Base-by-base conservation (phyloP, 1,284 basidiomycete species). In the Boletus holoroseus region DNA sequence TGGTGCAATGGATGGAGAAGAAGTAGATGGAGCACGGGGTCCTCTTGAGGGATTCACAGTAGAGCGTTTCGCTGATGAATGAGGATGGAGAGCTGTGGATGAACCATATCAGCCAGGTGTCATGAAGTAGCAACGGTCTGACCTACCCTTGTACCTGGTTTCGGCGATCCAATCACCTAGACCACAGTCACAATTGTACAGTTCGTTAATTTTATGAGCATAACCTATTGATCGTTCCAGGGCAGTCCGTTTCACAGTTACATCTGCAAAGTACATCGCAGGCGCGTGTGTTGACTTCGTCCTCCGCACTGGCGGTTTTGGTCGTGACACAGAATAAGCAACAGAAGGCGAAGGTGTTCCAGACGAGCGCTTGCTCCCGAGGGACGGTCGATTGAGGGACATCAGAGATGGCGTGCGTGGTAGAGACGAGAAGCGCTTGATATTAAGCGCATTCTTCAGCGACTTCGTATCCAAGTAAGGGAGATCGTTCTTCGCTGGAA, bases 201-300 rank as follows among this genome's bases (percentile, higher is more conserved):
- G 69, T 60, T 93, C 90, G 62, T 91, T 91, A 58, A 94, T 88
- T 69, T 91, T 92, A 55, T 74, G 71, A 7, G 88, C 87, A 63
- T 95, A 96, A 40, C 82, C 80, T 27, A 74, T 67, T 43, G 88
- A 88, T 35, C 92, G 76, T 62, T 95, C 93, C 3, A 82, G 64
- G 0, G 87, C 61, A 27, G 75, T 83, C 60, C 77, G 80, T 67
- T 79, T 75, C 11, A 62, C 58, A 49, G 78, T 69, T 11, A 95
- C 76, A 62, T 94, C 88, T 18, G 76, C 74, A 59, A 78, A 89
- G 55, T 79, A 75, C 81, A 94, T 83, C 5, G 90, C 87, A 20
- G 81, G 70, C 0, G 91, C 90, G 69, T 82, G 82, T 5, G 71
- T 55, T 22, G 77, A 71, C 59, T 69, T 73, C 37, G 75, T 73